Base-by-base conservation (phyloP, 164 flowering plant species). In the Vitis rotundifolia region DNA sequence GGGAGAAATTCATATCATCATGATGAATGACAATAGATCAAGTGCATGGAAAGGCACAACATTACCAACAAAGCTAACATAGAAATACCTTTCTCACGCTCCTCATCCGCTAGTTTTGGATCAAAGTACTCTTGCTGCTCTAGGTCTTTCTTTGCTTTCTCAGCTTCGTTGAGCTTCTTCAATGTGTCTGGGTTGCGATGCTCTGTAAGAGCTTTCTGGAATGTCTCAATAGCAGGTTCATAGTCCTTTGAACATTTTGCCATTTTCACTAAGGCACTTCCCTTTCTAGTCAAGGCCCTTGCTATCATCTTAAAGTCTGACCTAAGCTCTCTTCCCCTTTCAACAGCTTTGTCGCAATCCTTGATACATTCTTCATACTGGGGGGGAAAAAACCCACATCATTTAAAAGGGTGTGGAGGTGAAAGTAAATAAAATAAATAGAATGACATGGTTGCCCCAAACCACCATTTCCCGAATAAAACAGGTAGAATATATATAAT, bases 301-400 rank as follows among this genome's bases (percentile, higher is more conserved):
- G 99, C 93, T 55, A 96, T 66, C 97, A 96, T 91, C 88, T 96
- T 96, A 68, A 47, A 93, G 80, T 96, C 99, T 10, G 97, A 77
- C 54, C 98, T 85, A 5, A 93, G 89, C 73, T 96, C 99, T 73
- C 98, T 83, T 11, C 97, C 99, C 71, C 97, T 90, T 73, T 96
- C 99, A 58, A 96, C 98, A 78, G 99, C 98, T 78, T 83, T 84
- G 65, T 96, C 98, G 81, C 98, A 96, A 68, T 96, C 99, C 62
- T 90, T 88, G 44, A 93, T 90, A 65, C 98, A 93, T 8, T 96
- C 99, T 44, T 93, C 99, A 70, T 88, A 91, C 99, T 96, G 85
- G 2, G 26, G 26, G 26, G 1, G 22, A 1, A 2, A 2, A 2
- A 22, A 22, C 26, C n/a, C 14, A 9, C 8, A 66, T 5, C 19